phyloP scores from a whole-genome alignment of 75 land plant species.

The Picea sitchensis region DNA sequence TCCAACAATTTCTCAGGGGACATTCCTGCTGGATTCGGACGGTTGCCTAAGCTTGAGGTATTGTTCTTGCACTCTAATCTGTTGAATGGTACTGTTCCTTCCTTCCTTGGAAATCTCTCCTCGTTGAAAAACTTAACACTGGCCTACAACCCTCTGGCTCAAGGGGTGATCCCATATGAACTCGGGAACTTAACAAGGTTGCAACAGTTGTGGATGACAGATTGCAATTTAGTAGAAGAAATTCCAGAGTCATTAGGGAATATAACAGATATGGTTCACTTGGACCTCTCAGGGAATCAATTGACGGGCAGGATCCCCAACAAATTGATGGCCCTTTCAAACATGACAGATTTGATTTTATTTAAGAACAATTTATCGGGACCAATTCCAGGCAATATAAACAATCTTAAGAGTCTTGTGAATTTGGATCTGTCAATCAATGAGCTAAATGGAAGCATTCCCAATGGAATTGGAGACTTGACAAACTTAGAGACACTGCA shows the following conservation, averaged over 20 bases:
- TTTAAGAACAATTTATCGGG: conserved; percentile 17
- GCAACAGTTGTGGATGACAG: conserved; percentile 28
- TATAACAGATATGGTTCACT: conserved; percentile 3
- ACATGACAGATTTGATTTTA: conserved; percentile 10
- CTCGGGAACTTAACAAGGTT: conserved; percentile 50
- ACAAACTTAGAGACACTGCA: conserved; percentile 13
- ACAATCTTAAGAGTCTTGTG: conserved; percentile 14
- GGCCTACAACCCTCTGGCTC: conserved; percentile 39
- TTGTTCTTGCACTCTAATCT: conserved; percentile 29
- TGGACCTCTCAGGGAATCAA: conserved; percentile 2
- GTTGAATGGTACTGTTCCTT: conserved; percentile 54
- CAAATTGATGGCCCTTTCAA: neutral
- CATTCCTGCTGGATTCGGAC: conserved; percentile 44
- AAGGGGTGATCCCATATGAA: conserved; percentile 32
- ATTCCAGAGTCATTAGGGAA: conserved; percentile 44
- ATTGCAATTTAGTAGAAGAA: conserved; percentile 36
- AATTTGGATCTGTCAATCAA: conserved; percentile 16
- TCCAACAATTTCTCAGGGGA: conserved; percentile 45
- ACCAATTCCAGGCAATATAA: conserved; percentile 24
- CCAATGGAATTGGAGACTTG: conserved; percentile 33
- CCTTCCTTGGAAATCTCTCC: conserved; percentile 43
- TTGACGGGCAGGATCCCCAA: conserved; percentile 12
- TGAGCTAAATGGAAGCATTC: conserved; percentile 25
- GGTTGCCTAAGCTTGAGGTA: conserved; percentile 17
- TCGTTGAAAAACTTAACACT: conserved; percentile 35